A percentile compares a stretch with the other conserved stretches of the same genome.
Evolutionary conservation across 192 early-diverging fungal genomes (phyloP).

Genomic region (Umbelopsis isabellina): DNA sequence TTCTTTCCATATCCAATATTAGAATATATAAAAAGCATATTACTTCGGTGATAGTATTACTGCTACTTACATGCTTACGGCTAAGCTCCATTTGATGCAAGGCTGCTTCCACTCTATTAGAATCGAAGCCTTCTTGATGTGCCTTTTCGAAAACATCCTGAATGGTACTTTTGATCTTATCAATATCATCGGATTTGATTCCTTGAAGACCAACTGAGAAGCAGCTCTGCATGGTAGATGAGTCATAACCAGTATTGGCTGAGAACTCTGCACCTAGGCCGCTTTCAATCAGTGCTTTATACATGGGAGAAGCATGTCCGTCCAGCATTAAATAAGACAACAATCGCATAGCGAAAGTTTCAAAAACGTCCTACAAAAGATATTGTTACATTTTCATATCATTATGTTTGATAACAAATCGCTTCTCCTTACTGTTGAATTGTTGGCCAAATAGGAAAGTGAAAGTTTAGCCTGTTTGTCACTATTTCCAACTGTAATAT

Average conservation of each 20-base stretch:
- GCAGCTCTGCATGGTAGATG: conserved; percentile 64
- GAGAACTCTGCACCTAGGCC: conserved; percentile 90
- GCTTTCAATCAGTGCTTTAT: conserved; percentile 89
- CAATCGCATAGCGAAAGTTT: conserved; percentile 82
- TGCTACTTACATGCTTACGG: conserved; percentile 74
- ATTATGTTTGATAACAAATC: neutral
- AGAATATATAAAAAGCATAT: neutral
- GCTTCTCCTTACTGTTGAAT: conserved; percentile 52
- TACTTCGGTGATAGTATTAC: neutral
- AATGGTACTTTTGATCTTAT: conserved; percentile 71
- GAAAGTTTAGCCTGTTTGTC: conserved; percentile 85
- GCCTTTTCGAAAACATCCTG: conserved; percentile 68
- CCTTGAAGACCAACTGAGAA: conserved; percentile 92
- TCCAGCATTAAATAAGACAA: conserved; percentile 82
- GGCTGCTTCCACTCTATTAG: conserved; percentile 76
- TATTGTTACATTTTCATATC: neutral
- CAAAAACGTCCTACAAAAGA: conserved; percentile 69
- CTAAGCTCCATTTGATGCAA: conserved; percentile 90
- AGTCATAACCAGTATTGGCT: conserved; percentile 89
- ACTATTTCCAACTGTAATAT: conserved; percentile 56
- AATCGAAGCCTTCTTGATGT: conserved; percentile 76
- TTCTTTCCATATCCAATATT: conserved; percentile 49
- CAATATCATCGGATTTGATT: conserved; percentile 68
- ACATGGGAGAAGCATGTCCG: conserved; percentile 91
- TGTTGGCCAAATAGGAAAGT: conserved; percentile 73